Evolutionary conservation across 2,329 filamentous ascomycete genomes (phyloP), one percentile per base, ranked within the genome.

Genomic region (Ilyonectria mors-panacis): DNA sequence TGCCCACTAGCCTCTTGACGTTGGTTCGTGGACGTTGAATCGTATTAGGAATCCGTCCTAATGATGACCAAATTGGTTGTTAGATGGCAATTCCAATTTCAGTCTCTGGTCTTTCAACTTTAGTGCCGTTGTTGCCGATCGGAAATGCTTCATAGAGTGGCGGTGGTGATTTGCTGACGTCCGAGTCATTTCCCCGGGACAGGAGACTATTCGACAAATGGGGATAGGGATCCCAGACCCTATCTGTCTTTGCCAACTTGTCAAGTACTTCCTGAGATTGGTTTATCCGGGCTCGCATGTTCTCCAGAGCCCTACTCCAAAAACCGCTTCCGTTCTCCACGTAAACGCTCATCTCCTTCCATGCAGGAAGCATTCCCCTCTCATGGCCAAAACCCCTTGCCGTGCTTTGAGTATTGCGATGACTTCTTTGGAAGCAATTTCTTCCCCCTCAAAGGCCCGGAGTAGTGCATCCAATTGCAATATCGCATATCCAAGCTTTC

Each of bases 271-370:
- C 0, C 19, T 48, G 44, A 12, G 44, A 50, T 17, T 59, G 42
- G 12, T 59, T 30, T 21, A 59, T 48, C 8, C 56, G 56, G 42
- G n/a, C 30, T 3, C 19, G 28, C 56, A 59, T 50, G 13, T 59
- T 23, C 3, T 21, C 56, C 13, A 59, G 15, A 5, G 44, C 30
- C 8, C 8, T 33, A n/a, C 15, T 26, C 44, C 56, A 59, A 33
- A 50, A 59, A 17, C 4, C n/a, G 19, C 15, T 35, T 1, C 56
- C 44, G 6, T 59, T 17, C 42, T 10, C 33, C 7, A 39, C 30
- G 39, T 7, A 35, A 5, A 12, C 12, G 8, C 13, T 59, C 56
- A 48, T 59, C 21, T 59, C 44, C 19, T 23, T 39, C 56, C 56
- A 59, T 6, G 56, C 42, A 4, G 44, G 56, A 13, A 50, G 19